Evolutionary conservation across 306 rosid genomes (phyloP), one percentile per base, ranked within the genome.

Genomic region (Cucurbita ficifolia): DNA sequence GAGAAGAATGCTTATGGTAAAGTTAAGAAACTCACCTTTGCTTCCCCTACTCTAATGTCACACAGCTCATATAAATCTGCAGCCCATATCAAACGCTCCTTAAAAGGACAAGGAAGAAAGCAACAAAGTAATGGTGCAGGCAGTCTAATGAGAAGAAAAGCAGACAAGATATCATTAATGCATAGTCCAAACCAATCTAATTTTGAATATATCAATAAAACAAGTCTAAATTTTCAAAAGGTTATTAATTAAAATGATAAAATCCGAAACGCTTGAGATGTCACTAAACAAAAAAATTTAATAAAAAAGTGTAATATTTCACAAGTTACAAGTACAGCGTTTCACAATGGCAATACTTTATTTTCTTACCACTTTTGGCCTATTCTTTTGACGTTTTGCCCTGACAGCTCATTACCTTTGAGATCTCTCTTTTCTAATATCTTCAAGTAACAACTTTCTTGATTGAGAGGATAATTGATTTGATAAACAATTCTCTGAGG

Each of bases 331-430:
- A 22, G 18, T 46, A 50, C 74, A 21, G 24, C 11, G 50, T 50
- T 70, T 33, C 40, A 16, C 10, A 22, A 39, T 42, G 52, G 46
- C 53, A 40, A 40, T n/a, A 13, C 49, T 48, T 33, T 38, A 16
- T 38, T 40, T 62, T 12, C 36, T 70, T 48, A 22, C 74, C 11
- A 24, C 55, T 72, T 72, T 72, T 72, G 76, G 76, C 76, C 64
- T 72, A 72, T 54, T 55, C 46, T 18, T 39, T 68, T 72, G 81
- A 82, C 75, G 74, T 77, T 45, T 75, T 50, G 58, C 80, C 60
- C 75, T 73, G 70, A 73, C 83, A 82, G 76, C 79, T 80, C 81
- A 79, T 76, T 82, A 76, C 80, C 50, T 63, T 77, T 68, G 51
- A 81, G 51, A 81, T 77, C 75, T 64, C 76, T 74, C 72, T 60